Conservation (phyloP, 805 yeast genomes). For the Candida easanensis region DNA sequence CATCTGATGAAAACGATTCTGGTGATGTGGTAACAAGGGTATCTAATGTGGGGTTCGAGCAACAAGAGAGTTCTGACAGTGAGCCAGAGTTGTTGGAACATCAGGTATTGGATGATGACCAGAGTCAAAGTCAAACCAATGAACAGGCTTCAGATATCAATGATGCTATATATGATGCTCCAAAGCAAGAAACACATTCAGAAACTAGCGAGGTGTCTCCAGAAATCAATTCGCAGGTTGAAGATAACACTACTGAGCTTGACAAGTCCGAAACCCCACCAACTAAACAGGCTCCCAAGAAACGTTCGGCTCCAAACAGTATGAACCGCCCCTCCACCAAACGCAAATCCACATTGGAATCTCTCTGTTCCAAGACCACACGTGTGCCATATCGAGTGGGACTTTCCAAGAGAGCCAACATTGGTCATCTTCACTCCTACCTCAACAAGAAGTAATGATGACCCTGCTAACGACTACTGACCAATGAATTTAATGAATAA, state of each 20-base stretch:
- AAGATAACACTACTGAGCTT: not conserved
- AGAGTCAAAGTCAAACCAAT: too few relatives aligned
- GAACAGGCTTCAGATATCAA: too few relatives aligned
- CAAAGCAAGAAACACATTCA: too few relatives aligned
- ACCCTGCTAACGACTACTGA: not conserved
- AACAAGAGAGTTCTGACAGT: not conserved
- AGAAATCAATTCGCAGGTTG: too few relatives aligned
- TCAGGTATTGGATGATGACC: not conserved
- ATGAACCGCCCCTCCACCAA: slow-evolving; percentile 4
- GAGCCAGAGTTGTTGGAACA: not conserved
- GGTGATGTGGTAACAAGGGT: too few relatives aligned
- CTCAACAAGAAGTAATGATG: slow-evolving; percentile 11
- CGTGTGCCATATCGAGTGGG: slow-evolving; percentile 23
- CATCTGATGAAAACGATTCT: too few relatives aligned
- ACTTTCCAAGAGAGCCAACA: slow-evolving; percentile 23
- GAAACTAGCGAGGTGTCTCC: too few relatives aligned
- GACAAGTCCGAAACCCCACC: not conserved
- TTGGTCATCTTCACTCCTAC: slow-evolving; percentile 21
- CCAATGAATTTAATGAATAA: too few relatives aligned
- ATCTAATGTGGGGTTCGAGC: too few relatives aligned
- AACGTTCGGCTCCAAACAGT: not conserved
- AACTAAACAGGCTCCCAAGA: not conserved
- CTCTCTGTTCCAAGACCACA: slow-evolving; percentile 14
- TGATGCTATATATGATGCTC: too few relatives aligned
- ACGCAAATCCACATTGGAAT: slow-evolving; percentile 15